Evolutionary conservation across 2,329 filamentous ascomycete species (phyloP).

Genomic region (Chaetomiaceae sp.): DNA sequence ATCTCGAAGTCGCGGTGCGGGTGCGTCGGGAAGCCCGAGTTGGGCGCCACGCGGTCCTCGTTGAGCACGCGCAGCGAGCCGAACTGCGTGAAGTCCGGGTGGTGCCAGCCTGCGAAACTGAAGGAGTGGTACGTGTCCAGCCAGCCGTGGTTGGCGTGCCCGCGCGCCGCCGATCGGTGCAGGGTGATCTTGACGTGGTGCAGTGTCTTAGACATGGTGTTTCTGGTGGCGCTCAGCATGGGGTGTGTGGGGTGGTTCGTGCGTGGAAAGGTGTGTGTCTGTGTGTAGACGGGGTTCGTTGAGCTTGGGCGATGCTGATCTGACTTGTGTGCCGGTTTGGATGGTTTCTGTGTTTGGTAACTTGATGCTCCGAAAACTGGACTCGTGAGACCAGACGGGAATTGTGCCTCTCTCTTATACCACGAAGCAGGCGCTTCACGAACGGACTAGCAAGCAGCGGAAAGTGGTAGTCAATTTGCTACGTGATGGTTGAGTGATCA

Average conservation of each 20-base stretch:
- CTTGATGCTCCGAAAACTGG: slow-evolving; percentile 27
- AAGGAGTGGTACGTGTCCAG: slow-evolving; percentile 84
- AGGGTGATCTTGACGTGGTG: slow-evolving; percentile 66
- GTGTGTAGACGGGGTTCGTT: no score
- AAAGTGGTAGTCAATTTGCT: not conserved
- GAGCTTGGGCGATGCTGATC: slow-evolving; percentile 7
- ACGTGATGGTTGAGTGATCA: not conserved
- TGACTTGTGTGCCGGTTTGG: not conserved
- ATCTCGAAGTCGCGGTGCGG: slow-evolving; percentile 84
- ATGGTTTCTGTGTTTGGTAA: slow-evolving; percentile 4
- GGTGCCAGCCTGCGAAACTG: slow-evolving; percentile 67
- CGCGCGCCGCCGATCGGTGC: slow-evolving; percentile 64
- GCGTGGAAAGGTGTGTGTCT: not conserved
- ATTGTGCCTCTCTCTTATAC: slow-evolving; percentile 30
- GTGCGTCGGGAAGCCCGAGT: slow-evolving; percentile 77
- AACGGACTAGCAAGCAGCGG: not conserved
- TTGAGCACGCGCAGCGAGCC: slow-evolving; percentile 80
- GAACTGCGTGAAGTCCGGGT: slow-evolving; percentile 61
- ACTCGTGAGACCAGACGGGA: slow-evolving; percentile 20
- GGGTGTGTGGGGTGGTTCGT: not conserved
- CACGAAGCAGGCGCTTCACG: not conserved
- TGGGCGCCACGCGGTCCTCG: slow-evolving; percentile 72
- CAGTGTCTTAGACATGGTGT: slow-evolving; percentile 57
- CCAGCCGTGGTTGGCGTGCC: slow-evolving; percentile 80
- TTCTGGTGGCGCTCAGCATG: slow-evolving; percentile 36